Evolutionary conservation across 2,329 filamentous ascomycete species (phyloP), one percentile per base, ranked within the genome.

Genomic region (Paracorniculantispora psalliotae): DNA sequence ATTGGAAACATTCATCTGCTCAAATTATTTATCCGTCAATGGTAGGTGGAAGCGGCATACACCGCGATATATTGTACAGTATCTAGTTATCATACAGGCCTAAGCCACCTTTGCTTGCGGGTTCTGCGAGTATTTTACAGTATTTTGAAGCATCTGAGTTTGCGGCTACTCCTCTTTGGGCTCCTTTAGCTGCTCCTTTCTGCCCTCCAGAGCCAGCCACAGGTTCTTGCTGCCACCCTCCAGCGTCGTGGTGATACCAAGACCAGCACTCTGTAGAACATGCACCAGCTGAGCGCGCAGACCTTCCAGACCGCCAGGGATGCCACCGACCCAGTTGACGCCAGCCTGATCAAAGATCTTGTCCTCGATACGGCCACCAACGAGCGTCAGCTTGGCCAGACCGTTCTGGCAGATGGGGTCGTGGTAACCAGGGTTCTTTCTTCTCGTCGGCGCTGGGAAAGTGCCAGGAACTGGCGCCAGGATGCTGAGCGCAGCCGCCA

Each of bases 281-380:
- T 79, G 78, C 56, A 97, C 87, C 61, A 99, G 80, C 77, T 96
- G 90, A 51, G 86, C 87, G 64, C 91, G 83, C 68, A 99, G 78
- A 4, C 90, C 89, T 41, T 91, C 87, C 63, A 96, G 72, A 41
- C 92, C 91, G 61, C 91, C 91, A 65, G 89, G 80, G 66, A 97
- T 96, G 37, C 88, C 81, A 59, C 91, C 82, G 33, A 87, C 79
- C 81, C 81, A 85, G 66, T 75, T 78, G 52, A 86, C 72, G 57
- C 89, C 89, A 12, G 87, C 85, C 49, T 83, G 74, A 69, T 97
- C 92, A 67, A 96, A 92, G 33, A 91, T 84, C 72, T 86, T 88
- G 63, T 90, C 90, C 69, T 99, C 94, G 30, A 97, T 83, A 54
- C 94, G 82, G 15, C 92, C 92, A 56, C 92, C 94, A 15, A 99